These are phyloP conservation scores for Sicyos edulis DNA, from an alignment of 306 rosid genomes.

Conservation along the genomic window DNA sequence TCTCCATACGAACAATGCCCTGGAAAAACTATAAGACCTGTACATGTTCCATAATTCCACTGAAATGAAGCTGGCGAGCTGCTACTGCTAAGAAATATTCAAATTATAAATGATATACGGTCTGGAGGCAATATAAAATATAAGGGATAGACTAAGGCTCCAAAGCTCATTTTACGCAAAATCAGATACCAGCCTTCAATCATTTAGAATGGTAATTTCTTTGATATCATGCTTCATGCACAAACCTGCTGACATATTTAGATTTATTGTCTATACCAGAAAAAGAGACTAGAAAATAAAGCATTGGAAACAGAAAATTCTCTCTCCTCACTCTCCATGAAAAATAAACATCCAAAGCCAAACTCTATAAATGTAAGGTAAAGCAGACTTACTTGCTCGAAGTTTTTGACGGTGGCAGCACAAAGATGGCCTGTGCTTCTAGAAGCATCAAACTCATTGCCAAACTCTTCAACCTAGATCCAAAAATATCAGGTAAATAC, in stretches of 20 bases:
- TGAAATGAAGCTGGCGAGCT: neutral
- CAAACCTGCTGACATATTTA: neutral
- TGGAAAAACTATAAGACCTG: neutral
- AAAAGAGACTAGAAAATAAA: neutral
- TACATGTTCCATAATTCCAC: neutral
- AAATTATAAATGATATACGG: neutral
- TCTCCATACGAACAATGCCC: neutral
- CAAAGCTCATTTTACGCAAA: neutral
- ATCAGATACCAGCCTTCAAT: neutral
- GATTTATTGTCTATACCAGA: neutral
- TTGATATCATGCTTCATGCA: neutral
- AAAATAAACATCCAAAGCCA: neutral
- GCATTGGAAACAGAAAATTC: neutral
- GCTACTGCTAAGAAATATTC: neutral
- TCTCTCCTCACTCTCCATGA: neutral
- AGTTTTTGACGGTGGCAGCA: constrained; percentile 63
- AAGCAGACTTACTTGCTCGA: constrained; percentile 58
- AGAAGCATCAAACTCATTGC: constrained; percentile 61
- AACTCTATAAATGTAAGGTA: constrained; percentile 4
- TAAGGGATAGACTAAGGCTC: neutral
- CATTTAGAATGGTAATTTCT: neutral
- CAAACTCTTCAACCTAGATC: constrained; percentile 53
- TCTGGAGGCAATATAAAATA: neutral
- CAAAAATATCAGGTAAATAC: constrained; percentile 23
- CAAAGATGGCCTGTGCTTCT: constrained; percentile 91